phyloP scores from a whole-genome alignment of 2,329 filamentous ascomycete species.

The Paramyrothecium sp. region DNA sequence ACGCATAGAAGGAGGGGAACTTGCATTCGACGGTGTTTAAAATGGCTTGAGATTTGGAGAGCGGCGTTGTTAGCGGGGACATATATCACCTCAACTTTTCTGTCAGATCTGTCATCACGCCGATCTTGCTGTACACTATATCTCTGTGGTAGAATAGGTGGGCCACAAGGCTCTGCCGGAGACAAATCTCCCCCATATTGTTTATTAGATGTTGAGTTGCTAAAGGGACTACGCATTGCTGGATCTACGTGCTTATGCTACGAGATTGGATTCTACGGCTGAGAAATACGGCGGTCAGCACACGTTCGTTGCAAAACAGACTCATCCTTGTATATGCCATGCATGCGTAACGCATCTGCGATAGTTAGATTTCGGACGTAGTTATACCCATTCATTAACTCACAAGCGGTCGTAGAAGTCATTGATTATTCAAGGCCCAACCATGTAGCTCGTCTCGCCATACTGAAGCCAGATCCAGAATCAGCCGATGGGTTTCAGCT shows the following conservation, averaged over 20 bases:
- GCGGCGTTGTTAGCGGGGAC: not conserved
- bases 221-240: no score
- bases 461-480: not conserved
- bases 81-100: slow-evolving; percentile 10
- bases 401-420: no score
- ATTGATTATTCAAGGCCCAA: no score
- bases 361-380: slow-evolving; percentile 27
- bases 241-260: no score
- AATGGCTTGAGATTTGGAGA: slow-evolving; percentile 24
- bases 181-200: no score
- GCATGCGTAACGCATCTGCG: not conserved
- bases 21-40: slow-evolving; percentile 37
- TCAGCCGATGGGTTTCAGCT: slow-evolving; percentile 61
- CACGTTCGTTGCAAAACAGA: no score
- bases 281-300: no score
- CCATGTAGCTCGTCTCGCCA: not conserved
- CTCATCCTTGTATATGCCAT: no score
- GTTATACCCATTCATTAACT: slow-evolving; percentile 25
- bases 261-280: no score
- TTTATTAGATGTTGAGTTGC: no score
- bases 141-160: not conserved
- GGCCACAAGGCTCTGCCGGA: not conserved
- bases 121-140: not conserved
- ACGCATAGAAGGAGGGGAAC: slow-evolving; percentile 19
- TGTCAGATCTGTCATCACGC: slow-evolving; percentile 22